Conservation (phyloP, 2,329 filamentous ascomycete genomes). For the Sphaerulina populicola region DNA sequence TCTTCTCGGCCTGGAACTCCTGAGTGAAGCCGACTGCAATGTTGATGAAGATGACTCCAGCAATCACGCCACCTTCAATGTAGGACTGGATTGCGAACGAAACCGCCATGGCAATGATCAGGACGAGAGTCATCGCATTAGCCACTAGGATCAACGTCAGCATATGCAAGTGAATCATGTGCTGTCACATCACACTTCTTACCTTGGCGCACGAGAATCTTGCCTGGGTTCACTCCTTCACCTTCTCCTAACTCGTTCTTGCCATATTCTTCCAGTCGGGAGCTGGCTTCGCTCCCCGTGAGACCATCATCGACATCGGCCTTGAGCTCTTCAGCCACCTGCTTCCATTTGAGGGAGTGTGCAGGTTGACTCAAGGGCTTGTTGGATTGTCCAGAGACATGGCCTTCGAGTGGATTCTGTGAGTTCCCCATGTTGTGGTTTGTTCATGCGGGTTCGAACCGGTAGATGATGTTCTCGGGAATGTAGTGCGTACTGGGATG, state of each 20-base stretch:
- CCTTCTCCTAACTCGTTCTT: constrained; percentile 63
- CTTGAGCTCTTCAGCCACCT: constrained; percentile 49
- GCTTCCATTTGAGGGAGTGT: constrained; percentile 50
- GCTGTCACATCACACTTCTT: not conserved
- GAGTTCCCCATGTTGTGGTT: constrained; percentile 14
- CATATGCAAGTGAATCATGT: not conserved
- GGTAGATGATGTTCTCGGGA: constrained; percentile 2
- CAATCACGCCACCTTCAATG: constrained; percentile 44
- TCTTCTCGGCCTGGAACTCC: constrained; percentile 43
- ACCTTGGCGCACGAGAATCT: constrained; percentile 60
- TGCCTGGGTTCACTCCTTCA: constrained; percentile 59
- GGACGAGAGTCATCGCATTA: constrained; percentile 67
- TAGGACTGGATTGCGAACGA: constrained; percentile 42
- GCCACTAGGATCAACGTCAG: constrained; percentile 39
- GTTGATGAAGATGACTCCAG: constrained; percentile 40
- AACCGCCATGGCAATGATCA: constrained; percentile 44
- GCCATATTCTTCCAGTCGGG: constrained; percentile 54
- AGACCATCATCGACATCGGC: constrained; percentile 62
- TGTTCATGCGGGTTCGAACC: constrained; percentile 1
- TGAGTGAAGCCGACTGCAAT: constrained; percentile 41
- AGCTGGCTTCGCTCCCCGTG: constrained; percentile 50
- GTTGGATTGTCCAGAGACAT: constrained; percentile 34
- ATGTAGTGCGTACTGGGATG: constrained; percentile 2
- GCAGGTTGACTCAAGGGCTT: constrained; percentile 53
- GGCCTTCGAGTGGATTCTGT: constrained; percentile 17